These are phyloP conservation scores for Aspergillus uvarum DNA, from an alignment of 2,329 filamentous ascomycete genomes.

Conservation along the genomic window DNA sequence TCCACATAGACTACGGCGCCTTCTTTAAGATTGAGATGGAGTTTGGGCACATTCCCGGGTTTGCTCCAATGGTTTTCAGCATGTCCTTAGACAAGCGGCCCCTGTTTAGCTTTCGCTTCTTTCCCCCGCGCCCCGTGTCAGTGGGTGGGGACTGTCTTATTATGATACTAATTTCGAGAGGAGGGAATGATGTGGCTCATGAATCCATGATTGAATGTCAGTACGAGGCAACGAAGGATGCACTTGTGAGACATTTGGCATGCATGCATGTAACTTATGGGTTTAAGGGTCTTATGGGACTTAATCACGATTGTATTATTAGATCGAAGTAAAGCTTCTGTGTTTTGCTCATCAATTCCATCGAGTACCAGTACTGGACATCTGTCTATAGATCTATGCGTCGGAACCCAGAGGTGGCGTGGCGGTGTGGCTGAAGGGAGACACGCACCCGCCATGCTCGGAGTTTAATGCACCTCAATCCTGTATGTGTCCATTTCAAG, in stretches of 20 bases:
- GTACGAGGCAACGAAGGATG: slow-evolving; percentile 15
- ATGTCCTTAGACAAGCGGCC: slow-evolving; percentile 18
- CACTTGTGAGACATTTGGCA: slow-evolving; percentile 10
- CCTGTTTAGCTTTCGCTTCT: slow-evolving; percentile 8
- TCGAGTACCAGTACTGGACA: too few species aligned
- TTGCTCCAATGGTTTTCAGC: slow-evolving; percentile 7
- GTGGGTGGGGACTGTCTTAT: slow-evolving; percentile 7
- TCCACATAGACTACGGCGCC: slow-evolving; percentile 26
- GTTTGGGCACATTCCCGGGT: slow-evolving; percentile 18
- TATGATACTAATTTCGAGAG: slow-evolving; percentile 1
- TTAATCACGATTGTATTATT: slow-evolving; percentile 1
- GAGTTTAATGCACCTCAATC: too few species aligned
- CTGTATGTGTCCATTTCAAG: too few species aligned
- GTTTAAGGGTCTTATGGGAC: slow-evolving; percentile 1
- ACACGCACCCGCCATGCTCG: too few species aligned
- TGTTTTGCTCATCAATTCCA: too few species aligned
- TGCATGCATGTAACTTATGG: slow-evolving; percentile 16
- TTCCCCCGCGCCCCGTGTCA: not conserved
- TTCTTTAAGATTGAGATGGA: slow-evolving; percentile 20
- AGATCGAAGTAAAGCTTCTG: not conserved
- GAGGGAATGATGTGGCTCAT: slow-evolving; percentile 2
- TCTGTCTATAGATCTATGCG: too few species aligned
- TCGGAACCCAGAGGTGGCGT: too few species aligned
- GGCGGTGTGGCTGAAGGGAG: too few species aligned
- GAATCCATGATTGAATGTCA: slow-evolving; percentile 11